A percentile compares a stretch with the other conserved stretches of the same genome.
phyloP scores from a whole-genome alignment of 306 rosid genomes.

The Rosa multiflora region DNA sequence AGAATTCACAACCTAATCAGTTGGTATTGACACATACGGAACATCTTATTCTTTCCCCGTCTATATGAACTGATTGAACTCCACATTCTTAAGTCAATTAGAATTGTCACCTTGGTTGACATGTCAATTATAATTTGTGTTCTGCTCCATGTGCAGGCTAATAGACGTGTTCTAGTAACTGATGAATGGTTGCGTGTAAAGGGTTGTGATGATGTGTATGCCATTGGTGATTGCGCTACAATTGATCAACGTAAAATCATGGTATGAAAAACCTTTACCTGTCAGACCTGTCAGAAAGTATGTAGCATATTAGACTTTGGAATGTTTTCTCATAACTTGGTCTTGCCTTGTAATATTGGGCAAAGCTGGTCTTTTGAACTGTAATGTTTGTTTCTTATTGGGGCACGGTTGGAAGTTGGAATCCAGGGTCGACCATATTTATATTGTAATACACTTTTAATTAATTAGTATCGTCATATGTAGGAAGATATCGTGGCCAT shows the following conservation, averaged over 20 bases:
- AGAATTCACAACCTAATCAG: background rate
- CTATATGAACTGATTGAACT: background rate
- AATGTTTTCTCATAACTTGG: conserved; percentile 13
- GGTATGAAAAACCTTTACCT: conserved; percentile 50
- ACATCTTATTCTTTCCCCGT: background rate
- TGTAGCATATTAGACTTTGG: background rate
- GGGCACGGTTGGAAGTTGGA: conserved; percentile 9
- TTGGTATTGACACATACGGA: background rate
- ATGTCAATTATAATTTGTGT: conserved; percentile 10
- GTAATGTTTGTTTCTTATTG: conserved; percentile 10
- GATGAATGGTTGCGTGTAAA: conserved; percentile 89
- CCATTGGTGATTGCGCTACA: conserved; percentile 90
- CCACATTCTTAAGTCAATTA: background rate
- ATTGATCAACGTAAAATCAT: conserved; percentile 82
- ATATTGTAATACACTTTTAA: background rate
- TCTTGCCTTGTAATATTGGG: background rate
- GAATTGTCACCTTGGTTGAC: background rate
- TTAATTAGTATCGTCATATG: background rate
- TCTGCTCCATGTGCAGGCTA: conserved; percentile 50
- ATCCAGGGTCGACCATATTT: background rate
- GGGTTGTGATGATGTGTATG: conserved; percentile 69
- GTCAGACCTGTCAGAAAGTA: background rate
- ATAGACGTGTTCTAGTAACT: conserved; percentile 68
- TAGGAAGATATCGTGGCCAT: conserved; percentile 75
- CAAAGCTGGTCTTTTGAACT: background rate